Base-by-base conservation (phyloP, 352 stramenopile genomes). In the Phytophthora citricola region DNA sequence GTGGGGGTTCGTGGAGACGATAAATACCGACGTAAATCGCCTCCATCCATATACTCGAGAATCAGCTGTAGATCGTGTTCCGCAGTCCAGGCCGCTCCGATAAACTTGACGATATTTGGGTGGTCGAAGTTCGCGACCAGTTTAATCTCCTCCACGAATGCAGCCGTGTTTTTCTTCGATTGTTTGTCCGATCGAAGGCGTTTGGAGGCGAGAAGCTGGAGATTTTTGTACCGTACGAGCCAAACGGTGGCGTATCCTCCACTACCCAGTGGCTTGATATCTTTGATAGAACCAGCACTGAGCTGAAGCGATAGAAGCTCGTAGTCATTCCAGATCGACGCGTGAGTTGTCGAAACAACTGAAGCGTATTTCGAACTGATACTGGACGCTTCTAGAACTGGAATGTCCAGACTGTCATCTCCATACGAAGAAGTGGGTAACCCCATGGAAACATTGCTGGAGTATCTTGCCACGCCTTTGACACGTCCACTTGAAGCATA, bases 101-200 rank as follows among this genome's bases (percentile, higher is more conserved):
- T 43, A 26, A 82, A 52, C 7, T 58, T 59, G 17, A 82, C 71
- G 36, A 85, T 71, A 34, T 76, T 73, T 14, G 73, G 62, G 44
- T 85, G 76, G 6, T 75, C 60, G 12, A 82, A 78, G 36, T 69
- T 64, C n/a, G 76, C 70, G 24, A 78, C 59, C 3, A 82, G 32
- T 29, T 76, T 75, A n/a, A 85, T 78, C 50, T 85, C 73, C 4
- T 76, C 64, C 24, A 74, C 63, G 20, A 85, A 77, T 27, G 54
- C 55, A 14, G 54, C 45, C 8, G 59, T 76, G 29, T 69, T 55
- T 32, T 76, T 66, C 41, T 69, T 63, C 3, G 41, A 41, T 1
- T 44, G n/a, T 43, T 34, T 43, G 0, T 76, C 63, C 5, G 43
- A 24, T 27, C 56, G 63, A 41, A 76, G 58, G 4, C 69, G 69